Conservation (phyloP, 2,329 filamentous ascomycete genomes). For the Rutstroemia sp. region DNA sequence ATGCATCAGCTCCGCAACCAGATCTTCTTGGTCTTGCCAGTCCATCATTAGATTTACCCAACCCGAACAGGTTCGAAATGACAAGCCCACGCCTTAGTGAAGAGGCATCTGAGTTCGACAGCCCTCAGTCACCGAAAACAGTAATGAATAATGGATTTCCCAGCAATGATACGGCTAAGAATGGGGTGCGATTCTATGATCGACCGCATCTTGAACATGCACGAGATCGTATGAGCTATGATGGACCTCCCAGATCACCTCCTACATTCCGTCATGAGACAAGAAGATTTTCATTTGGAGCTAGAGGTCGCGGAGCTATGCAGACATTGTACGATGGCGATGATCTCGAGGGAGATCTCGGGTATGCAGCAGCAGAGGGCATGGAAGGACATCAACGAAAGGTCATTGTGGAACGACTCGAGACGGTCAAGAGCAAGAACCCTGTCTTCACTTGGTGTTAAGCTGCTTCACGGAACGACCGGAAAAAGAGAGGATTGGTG, state of each 20-base stretch:
- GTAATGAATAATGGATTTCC: slow-evolving; percentile 12
- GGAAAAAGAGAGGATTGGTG: neutral
- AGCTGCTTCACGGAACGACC: slow-evolving; percentile 15
- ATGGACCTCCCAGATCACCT: slow-evolving; percentile 26
- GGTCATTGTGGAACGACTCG: slow-evolving; percentile 92
- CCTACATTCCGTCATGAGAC: slow-evolving; percentile 12
- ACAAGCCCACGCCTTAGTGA: slow-evolving; percentile 34
- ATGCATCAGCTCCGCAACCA: slow-evolving; percentile 46
- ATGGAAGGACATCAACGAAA: slow-evolving; percentile 88
- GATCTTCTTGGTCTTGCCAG: slow-evolving; percentile 56
- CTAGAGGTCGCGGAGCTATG: slow-evolving; percentile 24
- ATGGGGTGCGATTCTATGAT: slow-evolving; percentile 24
- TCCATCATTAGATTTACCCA: slow-evolving; percentile 39
- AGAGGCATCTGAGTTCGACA: slow-evolving; percentile 17
- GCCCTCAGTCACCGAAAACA: slow-evolving; percentile 16
- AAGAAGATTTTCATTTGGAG: slow-evolving; percentile 35
- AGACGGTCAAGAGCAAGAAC: slow-evolving; percentile 91
- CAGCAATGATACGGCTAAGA: slow-evolving; percentile 14
- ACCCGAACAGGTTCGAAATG: slow-evolving; percentile 69
- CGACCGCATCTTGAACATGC: slow-evolving; percentile 22
- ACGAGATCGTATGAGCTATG: slow-evolving; percentile 28
- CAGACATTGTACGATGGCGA: slow-evolving; percentile 54
- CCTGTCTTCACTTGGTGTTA: slow-evolving; percentile 98
- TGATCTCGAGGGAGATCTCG: slow-evolving; percentile 84
- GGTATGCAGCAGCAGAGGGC: slow-evolving; percentile 87